Evolutionary conservation across 768 basidiomycete genomes (phyloP).

Genomic region (Candolleomyces eurysporus): DNA sequence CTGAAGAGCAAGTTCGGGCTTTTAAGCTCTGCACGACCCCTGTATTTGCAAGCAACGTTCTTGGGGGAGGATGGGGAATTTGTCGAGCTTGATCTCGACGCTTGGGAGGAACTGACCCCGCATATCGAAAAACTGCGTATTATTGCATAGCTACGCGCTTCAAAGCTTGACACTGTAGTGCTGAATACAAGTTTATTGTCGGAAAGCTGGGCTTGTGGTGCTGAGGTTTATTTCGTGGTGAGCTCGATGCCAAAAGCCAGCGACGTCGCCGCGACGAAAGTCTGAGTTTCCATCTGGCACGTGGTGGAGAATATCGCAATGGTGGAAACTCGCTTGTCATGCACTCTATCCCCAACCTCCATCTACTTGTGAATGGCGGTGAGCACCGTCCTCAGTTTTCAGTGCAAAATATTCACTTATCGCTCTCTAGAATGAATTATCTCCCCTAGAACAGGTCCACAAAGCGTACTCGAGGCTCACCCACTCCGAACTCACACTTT

Average conservation of each 20-base stretch:
- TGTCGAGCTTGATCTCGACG: constrained; percentile 35
- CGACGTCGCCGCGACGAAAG: background rate
- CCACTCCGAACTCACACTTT: constrained; percentile 68
- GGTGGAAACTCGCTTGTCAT: constrained; percentile 1
- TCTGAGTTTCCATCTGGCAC: background rate
- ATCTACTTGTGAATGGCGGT: constrained; percentile 36
- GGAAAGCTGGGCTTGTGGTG: too few species aligned
- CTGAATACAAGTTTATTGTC: background rate
- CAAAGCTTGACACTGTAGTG: background rate
- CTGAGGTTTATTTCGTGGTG: too few species aligned
- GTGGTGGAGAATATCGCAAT: background rate
- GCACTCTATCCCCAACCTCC: constrained; percentile 7
- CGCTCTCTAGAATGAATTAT: constrained; percentile 28
- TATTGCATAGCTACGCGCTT: constrained; percentile 11
- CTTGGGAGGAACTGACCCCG: constrained; percentile 35
- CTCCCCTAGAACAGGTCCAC: constrained; percentile 49
- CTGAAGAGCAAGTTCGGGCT: constrained; percentile 36
- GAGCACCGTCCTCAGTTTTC: constrained; percentile 17
- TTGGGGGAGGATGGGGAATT: constrained; percentile 22
- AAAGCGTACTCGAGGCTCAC: constrained; percentile 69
- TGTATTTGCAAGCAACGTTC: constrained; percentile 28
- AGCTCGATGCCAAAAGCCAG: background rate
- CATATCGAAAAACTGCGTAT: constrained; percentile 27
- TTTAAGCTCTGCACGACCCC: constrained; percentile 25
- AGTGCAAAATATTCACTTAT: constrained; percentile 12